Base-by-base conservation (phyloP, 163 green algal species). In the Chlorella variabilis region DNA sequence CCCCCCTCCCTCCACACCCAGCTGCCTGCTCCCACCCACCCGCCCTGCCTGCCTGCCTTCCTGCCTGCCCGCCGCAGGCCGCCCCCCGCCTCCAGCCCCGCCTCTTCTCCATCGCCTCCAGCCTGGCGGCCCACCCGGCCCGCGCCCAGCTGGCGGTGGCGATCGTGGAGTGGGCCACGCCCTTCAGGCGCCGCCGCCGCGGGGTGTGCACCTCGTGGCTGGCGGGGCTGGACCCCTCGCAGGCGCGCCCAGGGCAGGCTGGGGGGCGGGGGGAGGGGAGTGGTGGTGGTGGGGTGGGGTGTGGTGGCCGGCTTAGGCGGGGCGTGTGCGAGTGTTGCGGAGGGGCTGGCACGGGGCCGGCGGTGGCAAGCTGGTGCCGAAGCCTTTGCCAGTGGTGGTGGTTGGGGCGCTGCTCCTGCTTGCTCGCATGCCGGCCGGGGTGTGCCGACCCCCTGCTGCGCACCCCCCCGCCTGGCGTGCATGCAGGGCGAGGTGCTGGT, bases 31-130 rank as follows among this genome's bases (percentile, higher is more conserved):
- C 23, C 29, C 7, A 59, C 49, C 49, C 49, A 9, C 7, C 6
- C 49, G 3, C 89, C 95, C n/a, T 97, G 91, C 23, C 93, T 91
- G 6, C 87, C 77, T 11, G 7, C 49, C 38, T 21, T 70, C 33
- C 45, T 23, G 41, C 23, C 34, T 83, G 7, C 67, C 8, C 15
- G 31, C 33, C 11, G n/a, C 71, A 97, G 80, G 73, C 88, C 2
- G 84, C 71, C 5, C 94, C 94, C 0, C 87, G 81, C 31, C 90
- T 99, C n/a, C 80, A 87, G 42, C 92, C 96, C 2, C 90, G 96
- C 31, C 88, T 91, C 48, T 99, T 98, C 86, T 98, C 92, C 29
- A 91, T 97, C 48, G 91, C 95, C 27, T 97, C 91, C n/a, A 94
- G 91, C 20, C 87, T 82, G 21, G 7, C 61, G 7, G 78, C 85